A percentile compares a stretch with the other conserved stretches of the same genome.
Evolutionary conservation across 2,329 filamentous ascomycete genomes (phyloP).

Genomic region (Cercospora citrullina): DNA sequence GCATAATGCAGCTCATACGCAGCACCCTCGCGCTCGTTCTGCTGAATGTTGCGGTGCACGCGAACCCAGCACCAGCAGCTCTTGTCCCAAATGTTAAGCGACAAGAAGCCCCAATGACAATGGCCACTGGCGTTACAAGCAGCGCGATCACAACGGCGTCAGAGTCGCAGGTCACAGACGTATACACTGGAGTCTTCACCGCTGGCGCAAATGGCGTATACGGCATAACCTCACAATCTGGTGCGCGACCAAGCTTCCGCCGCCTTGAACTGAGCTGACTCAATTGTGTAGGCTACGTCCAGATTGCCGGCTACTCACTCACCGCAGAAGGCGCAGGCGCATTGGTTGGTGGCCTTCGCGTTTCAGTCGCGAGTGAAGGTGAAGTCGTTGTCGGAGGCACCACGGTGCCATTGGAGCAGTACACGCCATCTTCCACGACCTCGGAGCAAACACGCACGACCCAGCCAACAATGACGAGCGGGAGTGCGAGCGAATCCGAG

Average conservation of each 20-base stretch:
- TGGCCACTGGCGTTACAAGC: background rate
- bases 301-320: constrained; percentile 27
- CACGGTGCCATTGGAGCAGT: constrained; percentile 13
- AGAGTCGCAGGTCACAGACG: background rate
- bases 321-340: constrained; percentile 19
- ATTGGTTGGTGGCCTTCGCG: constrained; percentile 18
- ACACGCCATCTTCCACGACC: constrained; percentile 5
- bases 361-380: constrained; percentile 17
- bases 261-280: background rate
- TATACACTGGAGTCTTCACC: constrained; percentile 13
- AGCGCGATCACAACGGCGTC: background rate
- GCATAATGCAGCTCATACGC: constrained; percentile 18
- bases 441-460: constrained; percentile 6
- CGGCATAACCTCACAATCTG: constrained; percentile 2
- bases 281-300: background rate
- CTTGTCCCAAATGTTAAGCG: background rate
- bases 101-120: constrained; percentile 7
- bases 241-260: background rate
- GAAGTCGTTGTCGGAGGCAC: constrained; percentile 13
- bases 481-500: background rate
- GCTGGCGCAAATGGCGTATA: constrained; percentile 6
- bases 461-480: background rate
- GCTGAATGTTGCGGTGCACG: constrained; percentile 10
- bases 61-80: constrained; percentile 14
- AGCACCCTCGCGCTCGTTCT: constrained; percentile 7